Conservation (phyloP, 305 asterid genomes). For the Striga hermonthica region DNA sequence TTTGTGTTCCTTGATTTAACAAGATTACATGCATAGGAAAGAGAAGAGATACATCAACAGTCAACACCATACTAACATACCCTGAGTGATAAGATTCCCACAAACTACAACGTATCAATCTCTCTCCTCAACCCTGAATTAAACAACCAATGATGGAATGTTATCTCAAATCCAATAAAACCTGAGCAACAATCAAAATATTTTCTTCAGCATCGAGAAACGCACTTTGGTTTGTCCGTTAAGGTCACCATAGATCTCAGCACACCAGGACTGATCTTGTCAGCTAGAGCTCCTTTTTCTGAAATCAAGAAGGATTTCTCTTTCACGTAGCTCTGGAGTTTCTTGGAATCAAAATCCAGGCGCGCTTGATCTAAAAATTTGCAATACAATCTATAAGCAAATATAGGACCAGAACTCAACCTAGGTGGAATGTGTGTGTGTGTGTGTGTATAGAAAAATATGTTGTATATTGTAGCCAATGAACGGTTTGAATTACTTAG, state of each 20-base stretch:
- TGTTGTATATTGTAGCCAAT: background rate
- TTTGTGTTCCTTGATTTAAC: background rate
- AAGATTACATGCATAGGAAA: conserved; percentile 13
- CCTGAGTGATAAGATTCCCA: conserved; percentile 28
- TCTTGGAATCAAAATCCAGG: conserved; percentile 73
- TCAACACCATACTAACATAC: conserved; percentile 19
- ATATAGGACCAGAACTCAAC: conserved; percentile 17
- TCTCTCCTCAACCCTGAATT: conserved; percentile 42
- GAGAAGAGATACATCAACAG: conserved; percentile 15
- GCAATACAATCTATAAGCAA: conserved; percentile 29
- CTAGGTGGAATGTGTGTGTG: conserved; percentile 5
- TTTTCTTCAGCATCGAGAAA: conserved; percentile 23
- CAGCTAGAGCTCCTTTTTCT: conserved; percentile 73
- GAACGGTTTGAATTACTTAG: conserved; percentile 7
- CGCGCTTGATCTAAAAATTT: conserved; percentile 58
- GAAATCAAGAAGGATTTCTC: conserved; percentile 73
- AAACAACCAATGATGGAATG: conserved; percentile 29
- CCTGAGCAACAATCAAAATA: conserved; percentile 13
- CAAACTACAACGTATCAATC: conserved; percentile 33
- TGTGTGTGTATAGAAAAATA: background rate
- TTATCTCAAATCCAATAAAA: background rate
- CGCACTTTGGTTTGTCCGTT: conserved; percentile 64
- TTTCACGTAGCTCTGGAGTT: conserved; percentile 81
- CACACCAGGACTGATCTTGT: conserved; percentile 77
- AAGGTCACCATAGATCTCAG: conserved; percentile 79